Evolutionary conservation across 192 early-diverging fungal genomes (phyloP), one percentile per base, ranked within the genome.

Genomic region (Linnemannia schmuckeri): DNA sequence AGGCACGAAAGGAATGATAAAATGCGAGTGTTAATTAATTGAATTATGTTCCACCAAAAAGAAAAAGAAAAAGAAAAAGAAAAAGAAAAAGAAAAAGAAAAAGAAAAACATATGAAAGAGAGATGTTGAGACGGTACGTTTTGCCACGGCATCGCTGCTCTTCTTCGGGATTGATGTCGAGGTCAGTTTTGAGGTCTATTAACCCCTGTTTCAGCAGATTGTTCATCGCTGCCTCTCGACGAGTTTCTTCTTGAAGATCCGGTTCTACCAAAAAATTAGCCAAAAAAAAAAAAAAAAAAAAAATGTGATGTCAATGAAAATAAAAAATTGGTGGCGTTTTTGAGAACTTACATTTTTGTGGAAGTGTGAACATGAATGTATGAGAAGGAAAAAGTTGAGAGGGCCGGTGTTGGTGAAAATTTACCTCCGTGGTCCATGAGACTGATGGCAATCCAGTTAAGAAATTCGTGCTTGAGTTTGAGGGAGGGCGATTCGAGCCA

Each of bases 401-500:
- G 5, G n/a, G n/a, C 1, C 8, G 6, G 33, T 35, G 30, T 1
- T 18, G 55, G 4, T 4, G 5, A 61, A 27, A 30, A 7, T n/a
- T n/a, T 80, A 86, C 84, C 79, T 77, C 57, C 71, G 33, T 52
- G 55, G 42, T 55, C 75, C 75, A 86, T 77, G 3, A 77, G 52
- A 44, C 79, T 33, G 54, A 86, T 74, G 15, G 74, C 72, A 30
- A 86, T 72, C 74, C 75, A 81, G 75, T 81, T 86, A 70, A 86
- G 33, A 33, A 86, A 86, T 71, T 86, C 75, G 57, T 77, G 33
- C 37, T 80, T 86, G 30, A 66, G 84, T 40, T 86, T 86, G 38
- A 86, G 4, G 8, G 84, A 86, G 12, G 84, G 84, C 0, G 84
- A 86, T 47, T 86, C 84, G 20, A 86, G 61, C 72, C 74, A 81